Base-by-base conservation (phyloP, 176 grass and related monocot genomes). In the Secale cereale region DNA sequence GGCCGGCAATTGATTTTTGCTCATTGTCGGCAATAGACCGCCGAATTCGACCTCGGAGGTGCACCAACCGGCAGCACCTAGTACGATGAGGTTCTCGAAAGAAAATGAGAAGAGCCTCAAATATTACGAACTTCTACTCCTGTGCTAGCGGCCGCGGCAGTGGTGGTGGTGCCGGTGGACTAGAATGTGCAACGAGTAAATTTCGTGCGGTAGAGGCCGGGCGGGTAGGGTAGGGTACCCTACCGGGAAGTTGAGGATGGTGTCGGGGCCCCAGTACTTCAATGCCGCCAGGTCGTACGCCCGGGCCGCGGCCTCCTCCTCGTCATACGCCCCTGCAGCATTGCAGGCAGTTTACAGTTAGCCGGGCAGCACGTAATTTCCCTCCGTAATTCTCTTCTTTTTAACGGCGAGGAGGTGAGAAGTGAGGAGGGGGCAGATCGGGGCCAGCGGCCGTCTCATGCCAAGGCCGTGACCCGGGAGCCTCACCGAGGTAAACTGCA, bases 401-500 rank as follows among this genome's bases (percentile, higher is more conserved):
- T 8, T 1, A 8, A 1, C 2, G 46, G 73, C 22, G 31, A 14
- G 70, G 73, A 13, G n/a, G n/a, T n/a, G n/a, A n/a, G n/a, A 23
- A 48, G 10, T 59, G 28, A 69, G 8, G 19, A 68, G 30, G 65
- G 62, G 40, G 41, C 41, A 14, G 69, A 70, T 70, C 67, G 13
- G 33, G 33, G 33, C n/a, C n/a, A n/a, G n/a, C 67, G 67, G 37
- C 37, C 12, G 59, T 65, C 66, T 33, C 85, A 90, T 84, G 81
- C 86, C 81, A 85, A 93, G 81, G 81, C 78, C 86, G 54, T 89
- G 72, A 87, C 63, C 52, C 32, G 86, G 43, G 82, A 88, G 86
- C 92, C 92, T 97, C 90, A 97, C 95, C 95, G 54, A 97, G 95
- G 88, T 97, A 97, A 91, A 97, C 95, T 97, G 89, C 92, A 87